These are phyloP conservation scores for Fraxinus anomala DNA, from an alignment of 257 asterid genomes.

Conservation along the genomic window DNA sequence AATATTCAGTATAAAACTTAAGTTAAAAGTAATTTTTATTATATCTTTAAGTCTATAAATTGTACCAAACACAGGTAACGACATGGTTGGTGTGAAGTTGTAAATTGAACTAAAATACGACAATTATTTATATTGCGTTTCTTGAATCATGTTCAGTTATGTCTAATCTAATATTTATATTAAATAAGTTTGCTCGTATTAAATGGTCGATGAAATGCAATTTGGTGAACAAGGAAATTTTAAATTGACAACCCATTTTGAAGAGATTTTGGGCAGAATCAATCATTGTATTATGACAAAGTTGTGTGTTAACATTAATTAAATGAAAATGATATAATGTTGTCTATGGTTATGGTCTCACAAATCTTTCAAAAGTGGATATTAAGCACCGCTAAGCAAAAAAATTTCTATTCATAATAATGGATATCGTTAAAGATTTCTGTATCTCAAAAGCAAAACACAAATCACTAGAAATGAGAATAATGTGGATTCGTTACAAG, in stretches of 20 bases:
- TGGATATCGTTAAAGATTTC: background rate
- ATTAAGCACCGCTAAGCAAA: background rate
- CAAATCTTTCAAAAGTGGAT: background rate
- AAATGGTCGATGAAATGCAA: background rate
- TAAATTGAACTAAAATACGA: too few relatives aligned
- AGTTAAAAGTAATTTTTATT: too few relatives aligned
- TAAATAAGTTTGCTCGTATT: too few relatives aligned
- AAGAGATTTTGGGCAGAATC: background rate
- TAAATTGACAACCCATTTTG: background rate
- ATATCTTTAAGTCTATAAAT: too few relatives aligned
- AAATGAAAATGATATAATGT: background rate
- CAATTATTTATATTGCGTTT: too few relatives aligned
- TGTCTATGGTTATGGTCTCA: background rate
- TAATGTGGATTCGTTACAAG: background rate
- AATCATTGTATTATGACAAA: background rate
- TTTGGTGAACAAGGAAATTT: background rate
- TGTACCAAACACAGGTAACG: too few relatives aligned
- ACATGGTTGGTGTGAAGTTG: too few relatives aligned
- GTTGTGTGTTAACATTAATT: background rate
- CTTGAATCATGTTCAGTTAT: too few relatives aligned
- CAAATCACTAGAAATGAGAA: background rate
- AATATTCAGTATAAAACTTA: too few relatives aligned
- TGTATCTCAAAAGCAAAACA: background rate
- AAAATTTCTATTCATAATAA: background rate
- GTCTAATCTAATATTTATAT: too few relatives aligned